Evolutionary conservation across 176 grass and related monocot genomes (phyloP).

Genomic region (Ananas comosus): DNA sequence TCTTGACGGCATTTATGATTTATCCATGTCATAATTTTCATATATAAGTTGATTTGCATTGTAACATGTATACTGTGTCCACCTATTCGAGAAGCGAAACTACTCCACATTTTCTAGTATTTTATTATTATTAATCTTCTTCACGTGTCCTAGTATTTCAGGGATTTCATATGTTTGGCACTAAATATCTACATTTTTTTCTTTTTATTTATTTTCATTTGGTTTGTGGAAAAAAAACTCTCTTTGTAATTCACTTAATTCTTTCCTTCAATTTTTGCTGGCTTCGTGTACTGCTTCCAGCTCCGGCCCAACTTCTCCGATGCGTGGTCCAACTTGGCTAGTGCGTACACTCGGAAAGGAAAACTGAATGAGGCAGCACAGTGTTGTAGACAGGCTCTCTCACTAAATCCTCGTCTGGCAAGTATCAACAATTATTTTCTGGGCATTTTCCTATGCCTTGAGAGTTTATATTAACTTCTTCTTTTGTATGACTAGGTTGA

Average conservation of each 20-base stretch:
- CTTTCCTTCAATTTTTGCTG: conserved; percentile 7
- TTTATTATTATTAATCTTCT: too few species aligned
- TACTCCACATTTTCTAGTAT: too few species aligned
- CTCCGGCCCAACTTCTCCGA: conserved; percentile 80
- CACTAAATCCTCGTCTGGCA: conserved; percentile 32
- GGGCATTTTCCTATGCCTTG: neutral
- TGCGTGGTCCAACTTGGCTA: conserved; percentile 99
- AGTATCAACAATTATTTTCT: neutral
- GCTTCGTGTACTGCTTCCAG: conserved; percentile 34
- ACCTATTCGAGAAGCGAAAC: too few species aligned
- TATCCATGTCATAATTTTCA: too few species aligned
- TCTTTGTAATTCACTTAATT: neutral
- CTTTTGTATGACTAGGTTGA: conserved; percentile 60
- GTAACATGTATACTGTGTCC: too few species aligned
- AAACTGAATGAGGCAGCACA: conserved; percentile 87
- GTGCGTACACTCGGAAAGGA: conserved; percentile 91
- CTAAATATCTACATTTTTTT: too few species aligned
- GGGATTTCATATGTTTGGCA: too few species aligned
- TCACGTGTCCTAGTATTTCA: too few species aligned
- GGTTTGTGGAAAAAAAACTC: too few species aligned
- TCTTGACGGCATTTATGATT: too few species aligned
- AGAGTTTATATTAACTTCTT: conserved; percentile 14
- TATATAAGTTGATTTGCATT: too few species aligned
- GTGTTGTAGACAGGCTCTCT: conserved; percentile 90
- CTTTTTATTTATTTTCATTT: too few species aligned